phyloP scores from a whole-genome alignment of 495 filamentous ascomycete genomes.

The Aspergillus haitiensis region DNA sequence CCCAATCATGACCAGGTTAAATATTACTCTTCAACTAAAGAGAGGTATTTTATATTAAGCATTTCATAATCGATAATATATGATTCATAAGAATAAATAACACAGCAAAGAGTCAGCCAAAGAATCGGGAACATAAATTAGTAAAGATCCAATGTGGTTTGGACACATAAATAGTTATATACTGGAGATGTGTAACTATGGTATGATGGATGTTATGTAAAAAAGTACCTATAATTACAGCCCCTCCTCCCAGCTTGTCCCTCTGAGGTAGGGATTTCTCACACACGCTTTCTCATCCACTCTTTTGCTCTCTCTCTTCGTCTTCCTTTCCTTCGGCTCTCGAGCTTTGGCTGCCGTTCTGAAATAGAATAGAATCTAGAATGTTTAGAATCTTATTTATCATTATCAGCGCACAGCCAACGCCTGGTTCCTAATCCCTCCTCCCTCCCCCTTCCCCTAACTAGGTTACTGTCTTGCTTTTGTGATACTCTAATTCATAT shows the following conservation, averaged over 20 bases:
- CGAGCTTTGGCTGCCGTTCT: background rate
- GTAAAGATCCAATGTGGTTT: too few relatives aligned
- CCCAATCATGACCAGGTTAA: conserved; percentile 1
- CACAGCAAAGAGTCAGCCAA: too few relatives aligned
- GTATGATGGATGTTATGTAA: too few relatives aligned
- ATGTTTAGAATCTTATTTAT: background rate
- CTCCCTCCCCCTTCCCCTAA: background rate
- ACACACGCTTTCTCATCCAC: background rate
- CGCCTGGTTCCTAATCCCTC: background rate
- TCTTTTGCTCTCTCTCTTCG: background rate
- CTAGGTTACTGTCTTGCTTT: background rate
- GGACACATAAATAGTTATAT: too few relatives aligned
- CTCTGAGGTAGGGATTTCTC: too few relatives aligned
- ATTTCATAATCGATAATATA: background rate
- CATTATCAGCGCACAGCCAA: conserved; percentile 15
- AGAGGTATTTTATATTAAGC: background rate
- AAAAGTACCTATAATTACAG: too few relatives aligned
- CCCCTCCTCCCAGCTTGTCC: too few relatives aligned
- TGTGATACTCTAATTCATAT: conserved; percentile 7
- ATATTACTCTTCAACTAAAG: background rate
- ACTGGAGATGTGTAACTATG: too few relatives aligned
- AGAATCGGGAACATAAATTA: too few relatives aligned
- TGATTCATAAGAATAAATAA: background rate
- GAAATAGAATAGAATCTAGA: conserved; percentile 15
- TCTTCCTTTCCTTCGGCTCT: background rate